phyloP scores from a whole-genome alignment of 768 basidiomycete genomes.

The Agrocybe pediades region DNA sequence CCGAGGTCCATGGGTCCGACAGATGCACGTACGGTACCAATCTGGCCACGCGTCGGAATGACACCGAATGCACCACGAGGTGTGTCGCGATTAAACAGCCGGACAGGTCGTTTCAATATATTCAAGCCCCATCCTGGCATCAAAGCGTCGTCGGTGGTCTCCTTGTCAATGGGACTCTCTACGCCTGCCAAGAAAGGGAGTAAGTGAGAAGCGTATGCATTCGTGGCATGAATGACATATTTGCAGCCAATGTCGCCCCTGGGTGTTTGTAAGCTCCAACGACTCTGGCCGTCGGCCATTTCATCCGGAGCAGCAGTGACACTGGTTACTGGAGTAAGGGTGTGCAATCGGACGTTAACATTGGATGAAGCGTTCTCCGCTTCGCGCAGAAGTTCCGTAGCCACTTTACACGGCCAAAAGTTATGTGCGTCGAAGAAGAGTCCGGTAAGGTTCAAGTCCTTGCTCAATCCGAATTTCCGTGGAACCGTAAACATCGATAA shows the following conservation, averaged over 20 bases:
- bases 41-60: conserved; percentile 74
- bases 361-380: conserved; percentile 26
- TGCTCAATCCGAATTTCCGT: conserved; percentile 32
- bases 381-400: conserved; percentile 59
- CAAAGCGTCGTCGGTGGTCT: neutral
- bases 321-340: conserved; percentile 49
- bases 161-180: neutral
- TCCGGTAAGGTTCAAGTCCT: conserved; percentile 51
- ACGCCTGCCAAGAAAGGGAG: conserved; percentile 67
- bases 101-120: neutral
- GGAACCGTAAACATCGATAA: neutral
- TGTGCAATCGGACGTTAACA: conserved; percentile 61
- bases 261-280: conserved; percentile 62
- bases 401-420: conserved; percentile 82
- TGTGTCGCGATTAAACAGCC: neutral
- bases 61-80: conserved; percentile 33
- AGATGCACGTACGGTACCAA: conserved; percentile 43
- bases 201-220: conserved; percentile 78
- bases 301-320: neutral
- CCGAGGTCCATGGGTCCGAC: conserved; percentile 41
- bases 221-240: conserved; percentile 84
- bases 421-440: conserved; percentile 59
- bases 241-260: conserved; percentile 63
- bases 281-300: conserved; percentile 21
- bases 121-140: neutral